These are phyloP conservation scores for Alnus glutinosa DNA, from an alignment of 306 rosid species.

Conservation along the genomic window DNA sequence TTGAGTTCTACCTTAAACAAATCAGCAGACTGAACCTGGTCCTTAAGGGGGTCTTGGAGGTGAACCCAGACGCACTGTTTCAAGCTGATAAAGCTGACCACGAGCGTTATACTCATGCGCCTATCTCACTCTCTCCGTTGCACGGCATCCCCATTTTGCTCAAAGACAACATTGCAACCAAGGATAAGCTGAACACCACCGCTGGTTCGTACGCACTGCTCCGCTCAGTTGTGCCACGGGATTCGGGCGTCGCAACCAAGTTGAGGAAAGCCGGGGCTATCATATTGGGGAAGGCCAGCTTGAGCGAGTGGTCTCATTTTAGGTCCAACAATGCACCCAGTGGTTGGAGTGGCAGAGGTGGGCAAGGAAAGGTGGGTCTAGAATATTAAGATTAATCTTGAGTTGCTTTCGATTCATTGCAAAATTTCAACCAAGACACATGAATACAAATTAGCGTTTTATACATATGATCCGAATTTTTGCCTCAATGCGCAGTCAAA, in stretches of 20 bases:
- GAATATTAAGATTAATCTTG: no score
- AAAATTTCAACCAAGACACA: no score
- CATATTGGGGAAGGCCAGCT: conserved; percentile 58
- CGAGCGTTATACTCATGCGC: conserved; percentile 30
- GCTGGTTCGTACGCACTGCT: conserved; percentile 62
- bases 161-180: conserved; percentile 62
- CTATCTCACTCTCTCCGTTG: conserved; percentile 19
- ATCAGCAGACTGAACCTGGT: conserved; percentile 42
- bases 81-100: conserved; percentile 52
- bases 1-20: conserved; percentile 40
- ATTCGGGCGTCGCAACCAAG: conserved; percentile 47
- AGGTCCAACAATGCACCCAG: conserved; percentile 30
- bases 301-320: conserved; percentile 50
- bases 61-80: conserved; percentile 50
- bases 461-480: no score
- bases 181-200: conserved; percentile 58
- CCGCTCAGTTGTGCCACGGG: conserved; percentile 49
- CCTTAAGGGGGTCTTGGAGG: conserved; percentile 48
- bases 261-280: conserved; percentile 55
- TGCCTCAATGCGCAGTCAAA: no score
- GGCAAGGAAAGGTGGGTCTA: conserved; percentile 46
- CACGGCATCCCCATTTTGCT: conserved; percentile 64
- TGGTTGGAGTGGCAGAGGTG: conserved; percentile 60
- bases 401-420: no score
- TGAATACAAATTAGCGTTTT: no score